phyloP scores from a whole-genome alignment of 768 basidiomycete species.

The Lactarius evosmus region DNA sequence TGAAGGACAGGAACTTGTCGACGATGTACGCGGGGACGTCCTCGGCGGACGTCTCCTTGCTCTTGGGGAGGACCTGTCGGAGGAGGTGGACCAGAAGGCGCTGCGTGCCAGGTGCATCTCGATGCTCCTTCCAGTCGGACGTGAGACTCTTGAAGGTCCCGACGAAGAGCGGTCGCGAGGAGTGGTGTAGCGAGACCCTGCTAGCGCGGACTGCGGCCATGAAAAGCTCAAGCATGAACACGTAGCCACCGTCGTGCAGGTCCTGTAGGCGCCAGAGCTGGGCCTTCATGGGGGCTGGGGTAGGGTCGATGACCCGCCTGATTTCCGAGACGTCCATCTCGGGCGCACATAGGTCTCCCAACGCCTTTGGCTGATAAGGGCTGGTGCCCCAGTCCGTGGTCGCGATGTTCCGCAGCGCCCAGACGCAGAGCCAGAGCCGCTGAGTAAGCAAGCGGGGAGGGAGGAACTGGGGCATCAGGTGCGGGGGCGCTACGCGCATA shows the following conservation, averaged over 20 bases:
- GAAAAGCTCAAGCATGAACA: conserved; percentile 20
- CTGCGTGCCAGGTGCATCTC: conserved; percentile 3
- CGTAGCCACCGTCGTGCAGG: conserved; percentile 15
- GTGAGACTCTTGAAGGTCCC: conserved; percentile 12
- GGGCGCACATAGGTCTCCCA: conserved; percentile 11
- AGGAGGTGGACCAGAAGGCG: conserved; percentile 31
- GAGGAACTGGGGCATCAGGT: conserved; percentile 17
- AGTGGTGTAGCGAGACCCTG: not conserved
- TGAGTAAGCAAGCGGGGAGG: conserved; percentile 5
- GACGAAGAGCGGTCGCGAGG: conserved; percentile 9
- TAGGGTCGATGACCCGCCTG: conserved; percentile 7
- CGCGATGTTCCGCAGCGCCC: conserved; percentile 4
- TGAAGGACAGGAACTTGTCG: conserved; percentile 6
- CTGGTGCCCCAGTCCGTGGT: not conserved
- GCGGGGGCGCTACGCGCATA: not conserved
- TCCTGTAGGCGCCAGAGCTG: conserved; percentile 20
- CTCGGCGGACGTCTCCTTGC: not conserved
- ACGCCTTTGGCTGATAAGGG: conserved; percentile 2
- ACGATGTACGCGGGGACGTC: conserved; percentile 4
- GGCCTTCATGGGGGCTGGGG: conserved; percentile 1
- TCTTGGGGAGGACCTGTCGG: conserved; percentile 31
- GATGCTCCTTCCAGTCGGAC: conserved; percentile 6
- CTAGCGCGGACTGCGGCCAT: conserved; percentile 9
- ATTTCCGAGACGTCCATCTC: conserved; percentile 9
- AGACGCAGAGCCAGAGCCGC: conserved; percentile 17